Evolutionary conservation across 2,329 filamentous ascomycete species (phyloP).

Genomic region (Teratosphaeria zuluensis): DNA sequence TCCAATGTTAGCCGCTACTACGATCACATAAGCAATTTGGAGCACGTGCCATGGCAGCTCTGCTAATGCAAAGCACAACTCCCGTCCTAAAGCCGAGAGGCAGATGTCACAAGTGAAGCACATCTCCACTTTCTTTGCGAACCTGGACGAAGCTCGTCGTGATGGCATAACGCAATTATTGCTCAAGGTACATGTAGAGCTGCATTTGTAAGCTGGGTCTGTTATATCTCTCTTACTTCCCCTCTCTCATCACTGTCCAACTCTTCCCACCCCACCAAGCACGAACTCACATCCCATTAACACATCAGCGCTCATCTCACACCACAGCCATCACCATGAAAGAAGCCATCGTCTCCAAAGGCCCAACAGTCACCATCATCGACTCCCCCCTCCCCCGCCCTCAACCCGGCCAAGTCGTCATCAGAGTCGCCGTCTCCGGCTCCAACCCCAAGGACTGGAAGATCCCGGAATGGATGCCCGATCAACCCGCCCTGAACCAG

Average conservation of each 20-base stretch:
- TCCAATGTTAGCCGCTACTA: neutral
- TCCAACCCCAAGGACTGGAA: conserved; percentile 21
- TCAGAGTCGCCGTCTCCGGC: conserved; percentile 16
- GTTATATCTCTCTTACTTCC: neutral
- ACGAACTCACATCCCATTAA: neutral
- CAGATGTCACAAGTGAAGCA: neutral
- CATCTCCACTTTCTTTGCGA: neutral
- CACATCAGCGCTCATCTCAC: neutral
- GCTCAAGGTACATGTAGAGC: neutral
- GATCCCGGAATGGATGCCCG: conserved; percentile 6
- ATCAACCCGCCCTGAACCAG: conserved; percentile 26
- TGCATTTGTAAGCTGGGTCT: neutral
- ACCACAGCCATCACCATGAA: conserved; percentile 11
- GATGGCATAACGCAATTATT: neutral
- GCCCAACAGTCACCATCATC: conserved; percentile 16
- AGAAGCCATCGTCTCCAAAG: conserved; percentile 18
- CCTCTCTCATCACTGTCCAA: no score
- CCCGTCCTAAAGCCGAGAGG: neutral
- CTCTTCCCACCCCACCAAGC: neutral
- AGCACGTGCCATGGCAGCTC: neutral
- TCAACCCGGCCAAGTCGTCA: conserved; percentile 15
- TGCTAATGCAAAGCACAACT: neutral
- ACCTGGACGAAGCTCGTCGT: neutral
- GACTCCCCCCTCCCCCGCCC: conserved; percentile 17
- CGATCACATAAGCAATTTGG: neutral